Evolutionary conservation across 2,329 filamentous ascomycete genomes (phyloP).

Genomic region (Colletotrichum zoysiae): DNA sequence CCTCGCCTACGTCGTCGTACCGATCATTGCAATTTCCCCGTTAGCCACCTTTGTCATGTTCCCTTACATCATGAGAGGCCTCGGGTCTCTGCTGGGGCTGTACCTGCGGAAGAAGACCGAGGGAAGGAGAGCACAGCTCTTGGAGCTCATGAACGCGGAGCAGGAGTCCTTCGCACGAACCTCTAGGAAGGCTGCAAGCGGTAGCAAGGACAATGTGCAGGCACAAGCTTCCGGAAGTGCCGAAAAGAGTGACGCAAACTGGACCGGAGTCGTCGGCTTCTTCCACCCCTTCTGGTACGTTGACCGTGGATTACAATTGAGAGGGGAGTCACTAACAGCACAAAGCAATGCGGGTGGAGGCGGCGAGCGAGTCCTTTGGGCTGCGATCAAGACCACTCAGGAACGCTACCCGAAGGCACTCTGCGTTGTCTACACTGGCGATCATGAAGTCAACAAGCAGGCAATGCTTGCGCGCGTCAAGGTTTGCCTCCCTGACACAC

Average conservation of each 20-base stretch:
- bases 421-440: conserved; percentile 94
- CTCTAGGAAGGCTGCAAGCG: conserved; percentile 58
- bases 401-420: conserved; percentile 88
- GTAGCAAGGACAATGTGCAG: conserved; percentile 77
- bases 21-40: conserved; percentile 40
- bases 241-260: conserved; percentile 68
- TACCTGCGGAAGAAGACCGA: conserved; percentile 73
- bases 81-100: conserved; percentile 67
- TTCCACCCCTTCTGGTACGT: conserved; percentile 96
- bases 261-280: conserved; percentile 91
- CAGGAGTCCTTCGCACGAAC: conserved; percentile 51
- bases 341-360: conserved; percentile 92
- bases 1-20: conserved; percentile 47
- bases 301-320: not conserved
- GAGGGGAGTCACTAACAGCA: conserved; percentile 31
- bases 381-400: conserved; percentile 92
- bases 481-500: conserved; percentile 58
- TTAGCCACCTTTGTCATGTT: conserved; percentile 50
- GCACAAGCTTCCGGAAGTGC: conserved; percentile 27
- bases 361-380: conserved; percentile 96
- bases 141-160: conserved; percentile 63
- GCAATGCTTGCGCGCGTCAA: conserved; percentile 83
- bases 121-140: conserved; percentile 69
- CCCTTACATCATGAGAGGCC: conserved; percentile 52
- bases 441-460: conserved; percentile 87